Percentiles rank a stretch among this genome's conserved stretches.
These are phyloP conservation scores for Termitomyces sp. DNA, from an alignment of 768 basidiomycete genomes.

Conservation along the genomic window DNA sequence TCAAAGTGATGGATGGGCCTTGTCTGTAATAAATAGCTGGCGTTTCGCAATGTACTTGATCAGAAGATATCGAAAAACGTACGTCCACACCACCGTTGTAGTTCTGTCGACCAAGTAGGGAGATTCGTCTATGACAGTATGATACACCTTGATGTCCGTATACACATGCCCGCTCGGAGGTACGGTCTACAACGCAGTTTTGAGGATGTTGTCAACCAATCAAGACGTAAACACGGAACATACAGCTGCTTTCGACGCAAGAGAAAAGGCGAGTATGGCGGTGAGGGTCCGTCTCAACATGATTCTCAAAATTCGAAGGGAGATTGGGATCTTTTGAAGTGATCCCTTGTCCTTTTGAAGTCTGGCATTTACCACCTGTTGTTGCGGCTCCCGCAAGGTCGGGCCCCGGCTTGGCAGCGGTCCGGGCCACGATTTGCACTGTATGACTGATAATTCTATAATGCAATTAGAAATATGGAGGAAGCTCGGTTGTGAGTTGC, in stretches of 20 bases:
- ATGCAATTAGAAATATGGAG: no score
- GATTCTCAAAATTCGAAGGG: not conserved
- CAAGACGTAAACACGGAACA: not conserved
- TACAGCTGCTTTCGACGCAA: not conserved
- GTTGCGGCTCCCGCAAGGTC: no score
- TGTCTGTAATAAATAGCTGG: not conserved
- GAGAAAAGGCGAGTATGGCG: not conserved
- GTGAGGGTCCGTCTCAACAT: not conserved
- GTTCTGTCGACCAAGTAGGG: not conserved
- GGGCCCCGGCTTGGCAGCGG: no score
- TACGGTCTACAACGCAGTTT: not conserved
- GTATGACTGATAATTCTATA: no score
- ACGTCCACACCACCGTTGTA: slow-evolving; percentile 4
- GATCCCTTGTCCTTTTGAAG: not conserved
- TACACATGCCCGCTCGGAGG: not conserved
- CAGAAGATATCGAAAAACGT: not conserved
- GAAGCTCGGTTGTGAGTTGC: no score
- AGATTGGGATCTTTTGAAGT: not conserved
- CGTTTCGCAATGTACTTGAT: not conserved
- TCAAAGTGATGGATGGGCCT: not conserved
- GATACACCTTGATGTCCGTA: not conserved
- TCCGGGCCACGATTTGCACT: no score
- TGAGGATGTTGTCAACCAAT: not conserved
- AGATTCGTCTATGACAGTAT: not conserved
- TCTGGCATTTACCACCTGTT: not conserved